Conservation (phyloP, 495 filamentous ascomycete genomes). For the Trichocladium uniseriatum region DNA sequence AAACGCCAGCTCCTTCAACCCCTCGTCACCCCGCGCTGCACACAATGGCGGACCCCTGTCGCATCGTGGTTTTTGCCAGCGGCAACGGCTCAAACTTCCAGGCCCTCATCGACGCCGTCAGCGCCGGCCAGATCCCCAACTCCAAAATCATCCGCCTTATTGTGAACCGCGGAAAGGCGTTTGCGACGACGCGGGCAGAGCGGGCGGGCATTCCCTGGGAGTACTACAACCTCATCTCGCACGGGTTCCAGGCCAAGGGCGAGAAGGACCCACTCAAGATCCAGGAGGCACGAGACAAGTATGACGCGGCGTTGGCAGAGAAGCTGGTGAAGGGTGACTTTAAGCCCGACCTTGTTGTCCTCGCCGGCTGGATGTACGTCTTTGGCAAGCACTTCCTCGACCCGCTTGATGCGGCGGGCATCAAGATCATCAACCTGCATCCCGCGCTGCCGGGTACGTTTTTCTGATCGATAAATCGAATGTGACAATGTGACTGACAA, state of each 20-base stretch:
- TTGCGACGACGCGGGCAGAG: conserved; percentile 64
- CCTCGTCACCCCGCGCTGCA: not conserved
- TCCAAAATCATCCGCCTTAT: conserved; percentile 65
- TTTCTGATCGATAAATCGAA: too few relatives aligned
- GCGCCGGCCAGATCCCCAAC: conserved; percentile 44
- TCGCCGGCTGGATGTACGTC: conserved; percentile 62
- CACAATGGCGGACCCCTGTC: conserved; percentile 24
- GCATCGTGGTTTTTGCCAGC: conserved; percentile 42
- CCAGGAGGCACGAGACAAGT: conserved; percentile 53
- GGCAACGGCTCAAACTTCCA: conserved; percentile 84
- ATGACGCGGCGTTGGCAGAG: conserved; percentile 72
- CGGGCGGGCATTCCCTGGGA: conserved; percentile 63
- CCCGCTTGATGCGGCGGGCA: conserved; percentile 48
- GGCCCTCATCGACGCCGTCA: conserved; percentile 71
- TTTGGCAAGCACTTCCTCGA: conserved; percentile 43
- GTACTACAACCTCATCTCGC: conserved; percentile 76
- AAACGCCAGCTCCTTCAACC: too few relatives aligned
- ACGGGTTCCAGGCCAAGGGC: conserved; percentile 46
- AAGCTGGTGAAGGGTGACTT: conserved; percentile 51
- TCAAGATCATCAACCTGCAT: conserved; percentile 81
- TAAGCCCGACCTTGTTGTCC: conserved; percentile 60
- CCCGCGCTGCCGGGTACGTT: conserved; percentile 54
- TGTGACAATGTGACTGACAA: too few relatives aligned
- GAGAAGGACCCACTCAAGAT: conserved; percentile 44
- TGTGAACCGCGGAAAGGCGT: conserved; percentile 73